phyloP scores from a whole-genome alignment of 495 filamentous ascomycete species.

The Penicillium canariense region DNA sequence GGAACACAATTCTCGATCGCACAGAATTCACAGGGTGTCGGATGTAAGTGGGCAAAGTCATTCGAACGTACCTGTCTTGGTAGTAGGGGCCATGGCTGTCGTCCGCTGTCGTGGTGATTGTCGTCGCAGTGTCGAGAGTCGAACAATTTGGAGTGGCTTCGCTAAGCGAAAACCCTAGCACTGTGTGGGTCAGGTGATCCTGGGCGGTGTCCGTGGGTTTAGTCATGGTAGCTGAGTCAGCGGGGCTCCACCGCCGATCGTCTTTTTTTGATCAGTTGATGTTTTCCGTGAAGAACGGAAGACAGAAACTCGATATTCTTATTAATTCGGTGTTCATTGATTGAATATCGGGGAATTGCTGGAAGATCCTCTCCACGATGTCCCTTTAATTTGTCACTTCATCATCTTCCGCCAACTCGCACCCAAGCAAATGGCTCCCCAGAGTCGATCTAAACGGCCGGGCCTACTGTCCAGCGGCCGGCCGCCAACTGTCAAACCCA shows the following conservation, averaged over 20 bases:
- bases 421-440: conserved; percentile 13
- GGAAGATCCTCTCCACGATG: neutral
- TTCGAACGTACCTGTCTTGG: conserved; percentile 65
- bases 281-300: neutral
- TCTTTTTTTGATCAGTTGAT: conserved; percentile 6
- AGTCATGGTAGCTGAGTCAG: conserved; percentile 8
- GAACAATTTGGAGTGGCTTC: conserved; percentile 45
- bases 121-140: conserved; percentile 44
- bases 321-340: neutral
- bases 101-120: conserved; percentile 52
- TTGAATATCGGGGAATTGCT: neutral
- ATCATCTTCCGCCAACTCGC: neutral
- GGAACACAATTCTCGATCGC: conserved; percentile 12
- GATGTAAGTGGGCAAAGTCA: conserved; percentile 13
- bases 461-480: conserved; percentile 66
- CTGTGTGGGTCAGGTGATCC: conserved; percentile 52
- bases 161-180: conserved; percentile 48
- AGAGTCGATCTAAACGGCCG: conserved; percentile 36
- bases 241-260: conserved; percentile 15
- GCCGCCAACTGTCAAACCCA: conserved; percentile 55
- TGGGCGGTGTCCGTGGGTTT: neutral
- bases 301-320: neutral
- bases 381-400: neutral
- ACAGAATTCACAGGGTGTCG: conserved; percentile 31
- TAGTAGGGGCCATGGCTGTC: conserved; percentile 73